Evolutionary conservation across 176 grass and related monocot genomes (phyloP).

Genomic region (Tuctoria greenei): DNA sequence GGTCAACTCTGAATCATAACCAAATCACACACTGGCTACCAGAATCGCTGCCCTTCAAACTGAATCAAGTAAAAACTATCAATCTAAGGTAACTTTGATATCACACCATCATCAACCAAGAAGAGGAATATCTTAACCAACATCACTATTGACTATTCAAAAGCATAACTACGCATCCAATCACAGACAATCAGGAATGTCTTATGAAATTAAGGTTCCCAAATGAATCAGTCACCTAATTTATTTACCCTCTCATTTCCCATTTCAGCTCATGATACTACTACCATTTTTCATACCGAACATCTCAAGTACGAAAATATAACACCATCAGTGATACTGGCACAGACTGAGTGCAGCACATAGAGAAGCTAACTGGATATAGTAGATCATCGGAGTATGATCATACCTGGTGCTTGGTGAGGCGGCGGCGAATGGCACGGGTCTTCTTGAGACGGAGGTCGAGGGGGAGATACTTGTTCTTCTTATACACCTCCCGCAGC

Average conservation of each 20-base stretch:
- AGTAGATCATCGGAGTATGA: neutral
- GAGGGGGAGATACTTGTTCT: constrained; percentile 33
- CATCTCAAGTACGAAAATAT: neutral
- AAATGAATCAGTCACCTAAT: neutral
- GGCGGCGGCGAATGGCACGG: constrained; percentile 51
- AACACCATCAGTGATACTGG: neutral
- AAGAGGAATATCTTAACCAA: too few species aligned
- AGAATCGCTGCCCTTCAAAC: too few species aligned
- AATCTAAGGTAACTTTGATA: too few species aligned
- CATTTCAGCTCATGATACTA: neutral
- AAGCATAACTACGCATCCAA: neutral
- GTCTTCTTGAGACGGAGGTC: constrained; percentile 77
- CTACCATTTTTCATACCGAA: neutral
- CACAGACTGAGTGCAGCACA: neutral
- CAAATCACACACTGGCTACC: too few species aligned
- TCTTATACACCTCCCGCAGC: constrained; percentile 49
- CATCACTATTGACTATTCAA: too few species aligned
- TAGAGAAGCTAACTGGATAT: neutral
- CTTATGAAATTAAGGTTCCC: neutral
- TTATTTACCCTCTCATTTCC: neutral
- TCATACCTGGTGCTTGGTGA: constrained; percentile 52
- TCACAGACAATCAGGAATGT: neutral
- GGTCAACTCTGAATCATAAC: too few species aligned
- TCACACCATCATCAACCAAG: too few species aligned
- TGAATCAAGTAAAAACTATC: too few species aligned